Conservation (phyloP, 805 yeast genomes). For the Spathaspora sp. region DNA sequence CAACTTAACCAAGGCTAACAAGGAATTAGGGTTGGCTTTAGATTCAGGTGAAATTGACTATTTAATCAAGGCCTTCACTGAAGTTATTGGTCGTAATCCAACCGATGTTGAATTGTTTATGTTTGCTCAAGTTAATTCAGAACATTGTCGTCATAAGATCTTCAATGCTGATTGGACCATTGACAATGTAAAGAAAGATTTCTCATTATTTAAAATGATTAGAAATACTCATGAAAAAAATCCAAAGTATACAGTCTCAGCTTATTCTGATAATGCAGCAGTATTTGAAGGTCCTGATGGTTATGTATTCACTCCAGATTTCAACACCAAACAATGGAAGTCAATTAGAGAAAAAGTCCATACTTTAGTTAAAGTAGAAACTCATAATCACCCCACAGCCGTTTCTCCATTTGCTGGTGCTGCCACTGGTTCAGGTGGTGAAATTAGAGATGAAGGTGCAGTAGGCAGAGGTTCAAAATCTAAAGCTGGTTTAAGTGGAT, state of each 20-base stretch:
- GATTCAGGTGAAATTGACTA: conserved; percentile 92
- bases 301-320: conserved; percentile 75
- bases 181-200: conserved; percentile 71
- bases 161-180: conserved; percentile 98
- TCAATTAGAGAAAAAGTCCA: conserved; percentile 76
- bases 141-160: conserved; percentile 98
- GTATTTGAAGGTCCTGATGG: conserved; percentile 84
- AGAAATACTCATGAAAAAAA: conserved; percentile 83
- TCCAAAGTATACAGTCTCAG: conserved; percentile 83
- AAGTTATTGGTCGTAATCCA: conserved; percentile 78
- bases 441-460: conserved; percentile 99
- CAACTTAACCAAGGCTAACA: conserved; percentile 72
- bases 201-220: conserved; percentile 88
- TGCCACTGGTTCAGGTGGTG: conserved; percentile 99
- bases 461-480: conserved; percentile 98
- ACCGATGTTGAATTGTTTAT: conserved; percentile 97
- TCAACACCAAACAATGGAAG: conserved; percentile 66
- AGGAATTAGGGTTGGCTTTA: conserved; percentile 85
- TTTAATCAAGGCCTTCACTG: conserved; percentile 75
- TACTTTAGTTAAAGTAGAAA: conserved; percentile 92
- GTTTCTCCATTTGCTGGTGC: conserved; percentile 99
- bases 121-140: conserved; percentile 99
- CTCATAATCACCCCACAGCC: conserved; percentile 99
- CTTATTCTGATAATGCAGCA: conserved; percentile 97
- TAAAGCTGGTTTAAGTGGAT: conserved; percentile 94